Percentiles rank a stretch among this genome's conserved stretches.
Evolutionary conservation across 31 red algal genomes (phyloP).

Genomic region (Odonthalia washingtoniensis): DNA sequence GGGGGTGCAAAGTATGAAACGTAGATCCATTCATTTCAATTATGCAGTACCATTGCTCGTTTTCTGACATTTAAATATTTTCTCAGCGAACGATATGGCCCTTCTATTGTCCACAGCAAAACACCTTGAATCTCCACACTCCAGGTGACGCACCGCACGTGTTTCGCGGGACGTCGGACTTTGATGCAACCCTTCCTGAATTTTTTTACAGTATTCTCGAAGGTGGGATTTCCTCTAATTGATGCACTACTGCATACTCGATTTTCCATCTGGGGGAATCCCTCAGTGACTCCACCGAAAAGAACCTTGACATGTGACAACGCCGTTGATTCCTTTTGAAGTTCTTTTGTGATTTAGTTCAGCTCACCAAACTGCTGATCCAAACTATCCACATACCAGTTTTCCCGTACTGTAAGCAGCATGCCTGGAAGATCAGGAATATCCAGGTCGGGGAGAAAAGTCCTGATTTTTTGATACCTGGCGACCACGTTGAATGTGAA

Average conservation of each 20-base stretch:
- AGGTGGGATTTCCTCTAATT: neutral
- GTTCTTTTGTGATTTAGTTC: neutral
- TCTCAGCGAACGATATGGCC: too few relatives aligned
- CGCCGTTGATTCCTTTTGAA: neutral
- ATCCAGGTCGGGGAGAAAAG: neutral
- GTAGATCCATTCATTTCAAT: too few relatives aligned
- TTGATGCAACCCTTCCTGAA: too few relatives aligned
- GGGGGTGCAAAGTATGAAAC: too few relatives aligned
- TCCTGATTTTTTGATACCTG: neutral
- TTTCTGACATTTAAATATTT: too few relatives aligned
- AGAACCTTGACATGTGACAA: neutral
- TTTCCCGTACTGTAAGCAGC: neutral
- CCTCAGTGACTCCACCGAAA: neutral
- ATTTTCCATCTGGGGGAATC: neutral
- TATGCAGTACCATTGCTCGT: too few relatives aligned
- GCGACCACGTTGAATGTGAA: neutral
- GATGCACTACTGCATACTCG: neutral
- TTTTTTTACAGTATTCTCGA: neutral
- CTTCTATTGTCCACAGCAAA: too few relatives aligned
- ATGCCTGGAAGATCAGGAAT: neutral
- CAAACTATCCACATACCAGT: neutral
- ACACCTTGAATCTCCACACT: too few relatives aligned
- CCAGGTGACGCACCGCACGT: too few relatives aligned
- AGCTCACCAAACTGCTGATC: neutral
- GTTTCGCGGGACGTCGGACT: too few relatives aligned